Conservation (phyloP, 2,329 filamentous ascomycete genomes). For the Talaromyces sp. region DNA sequence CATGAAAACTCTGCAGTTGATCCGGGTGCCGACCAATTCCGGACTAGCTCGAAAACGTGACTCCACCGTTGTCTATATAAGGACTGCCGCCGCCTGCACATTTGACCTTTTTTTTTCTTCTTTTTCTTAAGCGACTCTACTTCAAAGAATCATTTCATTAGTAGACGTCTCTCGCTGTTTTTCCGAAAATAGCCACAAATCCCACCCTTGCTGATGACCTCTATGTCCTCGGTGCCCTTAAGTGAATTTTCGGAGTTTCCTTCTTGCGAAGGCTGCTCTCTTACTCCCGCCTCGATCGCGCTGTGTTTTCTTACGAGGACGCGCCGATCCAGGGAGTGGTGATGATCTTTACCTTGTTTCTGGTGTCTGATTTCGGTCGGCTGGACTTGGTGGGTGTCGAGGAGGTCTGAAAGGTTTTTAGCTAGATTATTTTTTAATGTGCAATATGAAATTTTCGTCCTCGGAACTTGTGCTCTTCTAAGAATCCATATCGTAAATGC, state of each 20-base stretch:
- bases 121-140: slow-evolving; percentile 14
- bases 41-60: not conserved
- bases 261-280: slow-evolving; percentile 5
- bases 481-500: no score
- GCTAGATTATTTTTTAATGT: slow-evolving; percentile 47
- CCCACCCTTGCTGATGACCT: slow-evolving; percentile 91
- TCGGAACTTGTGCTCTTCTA: no score
- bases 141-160: slow-evolving; percentile 95
- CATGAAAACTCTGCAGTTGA: slow-evolving; percentile 8
- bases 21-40: not conserved
- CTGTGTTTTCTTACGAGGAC: slow-evolving; percentile 3
- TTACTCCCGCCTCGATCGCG: slow-evolving; percentile 42
- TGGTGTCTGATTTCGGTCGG: slow-evolving; percentile 73
- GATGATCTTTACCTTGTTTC: slow-evolving; percentile 85
- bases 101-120: slow-evolving; percentile 24
- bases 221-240: slow-evolving; percentile 80
- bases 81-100: slow-evolving; percentile 14
- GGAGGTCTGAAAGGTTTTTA: slow-evolving; percentile 79
- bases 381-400: slow-evolving; percentile 73
- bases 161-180: slow-evolving; percentile 90
- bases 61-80: slow-evolving; percentile 22
- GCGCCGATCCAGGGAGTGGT: slow-evolving; percentile 69
- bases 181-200: slow-evolving; percentile 81
- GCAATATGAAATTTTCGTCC: not conserved
- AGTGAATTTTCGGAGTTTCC: slow-evolving; percentile 64